Evolutionary conservation across 2,329 filamentous ascomycete genomes (phyloP), one percentile per base, ranked within the genome.

Genomic region (Fusarium mangiferae): DNA sequence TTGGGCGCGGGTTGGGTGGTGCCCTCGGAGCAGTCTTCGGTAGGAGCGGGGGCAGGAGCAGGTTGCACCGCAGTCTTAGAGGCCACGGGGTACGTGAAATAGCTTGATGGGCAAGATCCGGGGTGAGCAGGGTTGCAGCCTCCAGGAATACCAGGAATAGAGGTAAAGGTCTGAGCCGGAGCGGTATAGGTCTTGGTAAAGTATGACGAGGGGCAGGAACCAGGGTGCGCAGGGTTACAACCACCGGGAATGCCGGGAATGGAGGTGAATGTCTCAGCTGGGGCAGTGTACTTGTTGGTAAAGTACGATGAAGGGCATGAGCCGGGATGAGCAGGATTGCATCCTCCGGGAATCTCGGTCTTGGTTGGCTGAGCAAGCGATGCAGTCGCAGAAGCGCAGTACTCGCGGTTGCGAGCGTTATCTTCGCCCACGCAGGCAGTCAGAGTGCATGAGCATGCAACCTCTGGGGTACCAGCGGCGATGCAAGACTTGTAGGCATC

Each of bases 121-220:
- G 71, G 72, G 7, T 72, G 55, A 6, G 64, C 64, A 10, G 71
- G 71, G 10, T 71, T 62, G 35, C 72, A 74, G 7, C 68, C 71
- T 11, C 61, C 62, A 3, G 68, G 59, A 1, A 66, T 48, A 7
- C 48, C 56, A n/a, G 71, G 26, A n/a, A 66, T 48, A 0, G 62
- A 46, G 4, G 48, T 63, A 3, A 41, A 39, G 9, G 68, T 61
- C 11, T 5, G 2, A 33, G 46, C 46, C 5, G 28, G 46, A 7
- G 46, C 46, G 18, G 28, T 49, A 7, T n/a, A 33, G 3, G 28
- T 49, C 22, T 33, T 49, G 46, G 46, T n/a, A 12, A 49, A 49
- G 46, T 49, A 49, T 7, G 63, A 56, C 26, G 56, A 65, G 3
- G 70, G 66, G 28, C 70, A 74, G 0, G 69, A 72, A 6, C 65